Evolutionary conservation across 768 basidiomycete species (phyloP).

Genomic region (Lepiota venenata): DNA sequence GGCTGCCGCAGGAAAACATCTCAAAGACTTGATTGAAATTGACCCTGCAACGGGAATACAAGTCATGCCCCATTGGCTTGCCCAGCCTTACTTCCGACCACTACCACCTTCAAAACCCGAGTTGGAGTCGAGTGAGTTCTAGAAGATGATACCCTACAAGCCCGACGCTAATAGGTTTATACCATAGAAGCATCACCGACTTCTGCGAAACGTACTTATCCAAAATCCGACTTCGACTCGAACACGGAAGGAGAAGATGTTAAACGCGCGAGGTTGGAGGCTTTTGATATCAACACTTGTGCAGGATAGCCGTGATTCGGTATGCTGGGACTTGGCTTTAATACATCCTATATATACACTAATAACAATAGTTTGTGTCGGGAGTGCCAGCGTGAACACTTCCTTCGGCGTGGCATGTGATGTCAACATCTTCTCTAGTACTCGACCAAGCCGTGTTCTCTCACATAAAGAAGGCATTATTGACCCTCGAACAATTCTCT

Average conservation of each 20-base stretch:
- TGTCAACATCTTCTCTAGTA: no score
- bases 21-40: slow-evolving; percentile 27
- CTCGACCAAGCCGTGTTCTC: no score
- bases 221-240: not conserved
- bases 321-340: no score
- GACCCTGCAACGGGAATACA: slow-evolving; percentile 34
- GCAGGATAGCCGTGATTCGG: not conserved
- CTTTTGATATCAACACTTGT: not conserved
- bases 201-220: not conserved
- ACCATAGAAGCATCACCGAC: not conserved
- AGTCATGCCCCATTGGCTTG: slow-evolving; percentile 43
- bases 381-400: no score
- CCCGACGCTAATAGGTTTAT: not conserved
- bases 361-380: no score
- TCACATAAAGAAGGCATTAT: no score
- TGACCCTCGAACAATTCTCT: no score
- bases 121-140: not conserved
- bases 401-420: no score
- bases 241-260: not conserved
- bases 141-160: not conserved
- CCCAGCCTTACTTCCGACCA: slow-evolving; percentile 66
- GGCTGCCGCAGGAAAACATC: slow-evolving; percentile 23
- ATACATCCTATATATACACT: no score
- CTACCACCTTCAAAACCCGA: slow-evolving; percentile 10
- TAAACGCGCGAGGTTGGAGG: slow-evolving; percentile 1